Conservation (phyloP, 352 stramenopile genomes). For the Phytophthora litchii region DNA sequence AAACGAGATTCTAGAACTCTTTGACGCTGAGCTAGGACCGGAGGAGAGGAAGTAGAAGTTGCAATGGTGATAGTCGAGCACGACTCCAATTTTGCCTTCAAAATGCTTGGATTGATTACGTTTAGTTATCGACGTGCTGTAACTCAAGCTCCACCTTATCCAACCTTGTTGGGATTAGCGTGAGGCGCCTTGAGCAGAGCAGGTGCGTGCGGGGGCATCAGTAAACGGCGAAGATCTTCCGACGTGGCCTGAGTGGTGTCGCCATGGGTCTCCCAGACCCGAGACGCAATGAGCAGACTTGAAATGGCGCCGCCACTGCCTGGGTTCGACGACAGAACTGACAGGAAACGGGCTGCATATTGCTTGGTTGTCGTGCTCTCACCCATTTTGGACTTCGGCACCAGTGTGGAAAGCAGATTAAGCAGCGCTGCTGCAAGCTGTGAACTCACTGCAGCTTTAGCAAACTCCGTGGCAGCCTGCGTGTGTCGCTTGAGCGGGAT, state of each 20-base stretch:
- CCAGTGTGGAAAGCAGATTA: constrained; percentile 79
- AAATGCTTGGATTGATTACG: constrained; percentile 27
- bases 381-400: constrained; percentile 81
- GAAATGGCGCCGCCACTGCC: constrained; percentile 84
- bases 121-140: constrained; percentile 26
- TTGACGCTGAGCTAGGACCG: constrained; percentile 51
- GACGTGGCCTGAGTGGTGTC: constrained; percentile 82
- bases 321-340: constrained; percentile 82
- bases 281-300: constrained; percentile 76
- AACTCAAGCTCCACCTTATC: constrained; percentile 34
- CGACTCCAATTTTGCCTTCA: constrained; percentile 17
- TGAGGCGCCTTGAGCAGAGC: constrained; percentile 81
- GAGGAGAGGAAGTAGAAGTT: constrained; percentile 35
- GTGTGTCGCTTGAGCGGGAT: constrained; percentile 89
- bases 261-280: constrained; percentile 84
- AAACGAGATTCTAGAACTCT: constrained; percentile 81
- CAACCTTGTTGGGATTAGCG: constrained; percentile 88
- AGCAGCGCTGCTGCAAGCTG: constrained; percentile 81
- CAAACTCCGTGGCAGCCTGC: constrained; percentile 83
- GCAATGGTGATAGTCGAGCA: background rate
- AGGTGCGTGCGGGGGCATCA: constrained; percentile 74
- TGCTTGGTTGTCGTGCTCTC: constrained; percentile 85
- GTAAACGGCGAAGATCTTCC: constrained; percentile 78
- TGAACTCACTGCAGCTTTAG: constrained; percentile 78
- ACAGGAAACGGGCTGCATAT: constrained; percentile 83